Conservation (phyloP, 2,329 filamentous ascomycete species). For the Colletotrichum gloeosporioides region DNA sequence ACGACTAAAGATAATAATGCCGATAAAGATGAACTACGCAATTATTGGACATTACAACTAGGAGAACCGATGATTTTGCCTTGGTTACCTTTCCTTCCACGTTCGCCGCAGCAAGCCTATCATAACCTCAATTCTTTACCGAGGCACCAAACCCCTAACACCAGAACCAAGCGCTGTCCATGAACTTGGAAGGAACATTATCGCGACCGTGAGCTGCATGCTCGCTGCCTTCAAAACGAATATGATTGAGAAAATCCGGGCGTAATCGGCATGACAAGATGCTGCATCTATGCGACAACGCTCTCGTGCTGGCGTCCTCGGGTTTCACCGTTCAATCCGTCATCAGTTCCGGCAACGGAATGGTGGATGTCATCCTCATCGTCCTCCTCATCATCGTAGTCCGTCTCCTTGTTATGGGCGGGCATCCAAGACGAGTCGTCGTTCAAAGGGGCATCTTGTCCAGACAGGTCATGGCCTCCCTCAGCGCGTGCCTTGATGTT, state of each 20-base stretch:
- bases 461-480: slow-evolving; percentile 76
- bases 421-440: slow-evolving; percentile 87
- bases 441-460: slow-evolving; percentile 80
- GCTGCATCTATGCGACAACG: slow-evolving; percentile 44
- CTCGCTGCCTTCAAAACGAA: not conserved
- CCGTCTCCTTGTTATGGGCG: slow-evolving; percentile 65
- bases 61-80: not conserved
- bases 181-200: not conserved
- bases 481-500: slow-evolving; percentile 71
- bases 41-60: not conserved
- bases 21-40: not conserved
- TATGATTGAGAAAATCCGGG: not conserved
- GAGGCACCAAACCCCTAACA: slow-evolving; percentile 1
- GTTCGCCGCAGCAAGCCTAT: not conserved
- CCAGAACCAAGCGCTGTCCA: not conserved
- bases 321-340: slow-evolving; percentile 59
- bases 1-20: not conserved
- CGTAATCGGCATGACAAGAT: not conserved
- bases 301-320: slow-evolving; percentile 61
- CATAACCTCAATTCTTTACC: slow-evolving; percentile 6
- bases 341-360: slow-evolving; percentile 58
- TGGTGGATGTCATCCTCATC: slow-evolving; percentile 61
- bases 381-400: slow-evolving; percentile 68
- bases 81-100: not conserved
- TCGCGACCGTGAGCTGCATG: not conserved